phyloP scores from a whole-genome alignment of 345 rosid species.

The Aquilaria yunnanensis region DNA sequence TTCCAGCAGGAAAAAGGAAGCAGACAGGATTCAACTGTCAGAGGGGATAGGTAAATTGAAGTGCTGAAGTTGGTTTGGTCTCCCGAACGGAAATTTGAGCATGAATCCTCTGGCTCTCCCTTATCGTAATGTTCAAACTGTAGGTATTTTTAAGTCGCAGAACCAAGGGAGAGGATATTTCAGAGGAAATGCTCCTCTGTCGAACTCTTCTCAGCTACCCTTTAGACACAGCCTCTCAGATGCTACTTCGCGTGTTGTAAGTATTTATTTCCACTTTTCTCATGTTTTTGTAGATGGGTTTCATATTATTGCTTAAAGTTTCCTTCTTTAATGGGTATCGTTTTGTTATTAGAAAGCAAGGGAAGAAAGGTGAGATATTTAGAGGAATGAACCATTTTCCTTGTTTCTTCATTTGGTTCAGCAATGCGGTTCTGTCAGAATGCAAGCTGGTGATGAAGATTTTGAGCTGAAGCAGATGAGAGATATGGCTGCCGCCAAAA shows the following conservation, averaged over 20 bases:
- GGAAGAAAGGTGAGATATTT: too few species aligned
- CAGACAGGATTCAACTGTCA: not conserved
- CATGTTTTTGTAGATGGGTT: slow-evolving; percentile 6
- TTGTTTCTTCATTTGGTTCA: slow-evolving; percentile 18
- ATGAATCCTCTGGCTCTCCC: slow-evolving; percentile 48
- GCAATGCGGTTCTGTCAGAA: slow-evolving; percentile 35
- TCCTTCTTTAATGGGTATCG: slow-evolving; percentile 6
- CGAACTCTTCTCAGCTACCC: slow-evolving; percentile 12
- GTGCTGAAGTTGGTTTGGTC: not conserved
- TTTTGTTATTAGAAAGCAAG: too few species aligned
- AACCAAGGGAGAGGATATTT: slow-evolving; percentile 8
- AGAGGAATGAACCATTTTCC: not conserved
- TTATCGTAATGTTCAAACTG: slow-evolving; percentile 17
- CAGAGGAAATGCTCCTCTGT: slow-evolving; percentile 12
- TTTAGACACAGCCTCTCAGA: slow-evolving; percentile 13
- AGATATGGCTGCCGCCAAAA: slow-evolving; percentile 90
- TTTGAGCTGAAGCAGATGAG: slow-evolving; percentile 79
- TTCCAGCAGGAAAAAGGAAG: not conserved
- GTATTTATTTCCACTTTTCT: slow-evolving; percentile 10
- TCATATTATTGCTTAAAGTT: not conserved
- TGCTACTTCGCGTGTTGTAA: slow-evolving; percentile 19
- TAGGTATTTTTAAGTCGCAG: slow-evolving; percentile 10
- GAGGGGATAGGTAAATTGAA: not conserved
- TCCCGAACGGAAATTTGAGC: not conserved
- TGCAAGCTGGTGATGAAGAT: slow-evolving; percentile 70